Conservation (phyloP, 2,329 filamentous ascomycete species). For the Diplodia corticola region DNA sequence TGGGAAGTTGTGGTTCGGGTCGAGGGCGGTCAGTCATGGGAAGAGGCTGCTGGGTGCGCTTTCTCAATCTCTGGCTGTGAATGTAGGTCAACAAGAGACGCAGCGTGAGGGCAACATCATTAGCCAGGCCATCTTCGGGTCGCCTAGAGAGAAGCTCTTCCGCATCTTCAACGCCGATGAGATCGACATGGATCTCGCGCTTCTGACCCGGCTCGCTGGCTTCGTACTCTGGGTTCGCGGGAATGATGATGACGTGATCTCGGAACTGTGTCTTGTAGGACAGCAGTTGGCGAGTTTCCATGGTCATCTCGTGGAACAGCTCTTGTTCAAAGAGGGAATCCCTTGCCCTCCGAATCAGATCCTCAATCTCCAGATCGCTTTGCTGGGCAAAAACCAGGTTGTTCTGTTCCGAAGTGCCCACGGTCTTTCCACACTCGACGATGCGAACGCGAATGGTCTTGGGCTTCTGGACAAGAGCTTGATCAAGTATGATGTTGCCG, state of each 20-base stretch:
- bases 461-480: slow-evolving; percentile 56
- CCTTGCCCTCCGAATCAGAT: slow-evolving; percentile 70
- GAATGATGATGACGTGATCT: slow-evolving; percentile 44
- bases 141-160: slow-evolving; percentile 28
- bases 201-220: slow-evolving; percentile 41
- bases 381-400: slow-evolving; percentile 25
- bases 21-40: slow-evolving; percentile 55
- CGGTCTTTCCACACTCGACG: slow-evolving; percentile 56
- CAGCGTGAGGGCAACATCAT: slow-evolving; percentile 66
- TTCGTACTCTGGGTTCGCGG: slow-evolving; percentile 27
- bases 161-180: slow-evolving; percentile 61
- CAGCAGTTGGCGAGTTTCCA: slow-evolving; percentile 73
- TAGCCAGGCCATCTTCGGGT: slow-evolving; percentile 55
- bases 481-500: slow-evolving; percentile 74
- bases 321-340: slow-evolving; percentile 83
- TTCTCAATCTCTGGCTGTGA: slow-evolving; percentile 72
- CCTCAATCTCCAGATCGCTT: slow-evolving; percentile 51
- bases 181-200: slow-evolving; percentile 66
- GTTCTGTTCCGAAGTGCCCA: slow-evolving; percentile 54
- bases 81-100: slow-evolving; percentile 76
- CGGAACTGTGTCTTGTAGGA: slow-evolving; percentile 69
- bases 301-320: slow-evolving; percentile 83
- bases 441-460: slow-evolving; percentile 69
- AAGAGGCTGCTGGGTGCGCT: slow-evolving; percentile 64
- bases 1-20: slow-evolving; percentile 53